Evolutionary conservation across 2,329 filamentous ascomycete genomes (phyloP).

Genomic region (Fusarium sarcochroum): DNA sequence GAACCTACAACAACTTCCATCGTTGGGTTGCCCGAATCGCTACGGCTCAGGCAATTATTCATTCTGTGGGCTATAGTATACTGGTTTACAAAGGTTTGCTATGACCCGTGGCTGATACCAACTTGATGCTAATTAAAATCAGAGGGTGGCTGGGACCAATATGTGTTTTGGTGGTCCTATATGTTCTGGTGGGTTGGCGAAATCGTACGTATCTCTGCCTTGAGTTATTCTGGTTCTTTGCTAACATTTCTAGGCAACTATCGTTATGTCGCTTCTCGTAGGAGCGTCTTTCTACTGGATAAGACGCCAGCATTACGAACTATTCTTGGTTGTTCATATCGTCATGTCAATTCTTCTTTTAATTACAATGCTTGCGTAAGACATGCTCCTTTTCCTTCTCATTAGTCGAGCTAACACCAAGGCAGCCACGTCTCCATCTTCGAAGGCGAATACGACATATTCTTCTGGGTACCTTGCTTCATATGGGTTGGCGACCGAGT

Average conservation of each 20-base stretch:
- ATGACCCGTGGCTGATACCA: accelerated
- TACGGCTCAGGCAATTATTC: constrained; percentile 72
- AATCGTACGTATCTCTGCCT: constrained; percentile 53
- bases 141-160: constrained; percentile 58
- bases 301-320: constrained; percentile 66
- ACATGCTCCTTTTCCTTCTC: not conserved
- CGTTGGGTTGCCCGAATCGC: constrained; percentile 75
- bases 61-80: constrained; percentile 72
- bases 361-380: constrained; percentile 66
- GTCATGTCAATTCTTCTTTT: constrained; percentile 65
- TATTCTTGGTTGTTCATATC: constrained; percentile 66
- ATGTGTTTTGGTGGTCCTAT: constrained; percentile 55
- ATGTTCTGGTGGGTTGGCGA: constrained; percentile 67
- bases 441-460: constrained; percentile 61
- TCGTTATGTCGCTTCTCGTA: constrained; percentile 62
- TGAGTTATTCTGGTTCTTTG: accelerated
- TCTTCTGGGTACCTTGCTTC: constrained; percentile 64
- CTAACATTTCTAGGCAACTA: constrained; percentile 53
- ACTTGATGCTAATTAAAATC: not conserved
- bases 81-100: constrained; percentile 57
- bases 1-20: constrained; percentile 77
- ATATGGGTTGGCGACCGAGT: constrained; percentile 67
- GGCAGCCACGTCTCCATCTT: constrained; percentile 67
- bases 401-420: constrained; percentile 7
- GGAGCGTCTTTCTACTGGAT: constrained; percentile 66